Percentiles rank a stretch among this genome's conserved stretches.
phyloP scores from a whole-genome alignment of 2,329 filamentous ascomycete genomes.

The Fusarium torreyae region DNA sequence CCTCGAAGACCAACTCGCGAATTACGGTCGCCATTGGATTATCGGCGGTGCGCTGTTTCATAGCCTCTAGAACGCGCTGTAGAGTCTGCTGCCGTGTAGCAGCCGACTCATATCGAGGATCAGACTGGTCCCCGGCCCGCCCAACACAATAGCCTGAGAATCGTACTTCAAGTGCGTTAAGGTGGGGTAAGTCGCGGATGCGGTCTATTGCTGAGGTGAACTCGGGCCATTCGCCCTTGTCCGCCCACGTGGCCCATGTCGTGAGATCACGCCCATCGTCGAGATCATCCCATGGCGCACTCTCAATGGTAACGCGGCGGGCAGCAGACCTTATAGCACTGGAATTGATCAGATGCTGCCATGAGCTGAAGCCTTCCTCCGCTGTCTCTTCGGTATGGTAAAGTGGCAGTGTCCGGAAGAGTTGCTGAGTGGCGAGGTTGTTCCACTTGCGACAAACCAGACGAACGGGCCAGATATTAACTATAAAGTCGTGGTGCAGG shows the following conservation, averaged over 20 bases:
- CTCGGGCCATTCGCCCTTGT: neutral
- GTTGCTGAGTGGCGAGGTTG: neutral
- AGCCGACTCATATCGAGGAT: neutral
- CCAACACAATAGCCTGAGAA: neutral
- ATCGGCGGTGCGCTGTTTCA: neutral
- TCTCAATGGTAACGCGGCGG: slow-evolving; percentile 23
- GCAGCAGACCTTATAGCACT: neutral
- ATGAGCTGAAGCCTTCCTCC: neutral
- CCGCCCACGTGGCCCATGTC: neutral
- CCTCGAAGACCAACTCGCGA: slow-evolving; percentile 32
- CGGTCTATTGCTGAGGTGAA: neutral
- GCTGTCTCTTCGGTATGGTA: neutral
- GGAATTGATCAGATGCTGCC: neutral
- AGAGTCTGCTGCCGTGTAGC: neutral
- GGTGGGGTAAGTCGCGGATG: slow-evolving; percentile 13
- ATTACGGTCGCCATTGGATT: slow-evolving; percentile 2
- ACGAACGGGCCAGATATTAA: neutral
- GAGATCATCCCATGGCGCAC: neutral
- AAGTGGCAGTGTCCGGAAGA: slow-evolving; percentile 5
- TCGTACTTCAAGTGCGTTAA: neutral
- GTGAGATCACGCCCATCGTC: neutral
- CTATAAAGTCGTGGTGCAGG: accelerated
- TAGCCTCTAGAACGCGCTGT: neutral
- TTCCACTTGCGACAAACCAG: slow-evolving; percentile 35
- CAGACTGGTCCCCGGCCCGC: no score